These are phyloP conservation scores for Fusarium sp. DNA, from an alignment of 2,329 filamentous ascomycete genomes.

Conservation along the genomic window DNA sequence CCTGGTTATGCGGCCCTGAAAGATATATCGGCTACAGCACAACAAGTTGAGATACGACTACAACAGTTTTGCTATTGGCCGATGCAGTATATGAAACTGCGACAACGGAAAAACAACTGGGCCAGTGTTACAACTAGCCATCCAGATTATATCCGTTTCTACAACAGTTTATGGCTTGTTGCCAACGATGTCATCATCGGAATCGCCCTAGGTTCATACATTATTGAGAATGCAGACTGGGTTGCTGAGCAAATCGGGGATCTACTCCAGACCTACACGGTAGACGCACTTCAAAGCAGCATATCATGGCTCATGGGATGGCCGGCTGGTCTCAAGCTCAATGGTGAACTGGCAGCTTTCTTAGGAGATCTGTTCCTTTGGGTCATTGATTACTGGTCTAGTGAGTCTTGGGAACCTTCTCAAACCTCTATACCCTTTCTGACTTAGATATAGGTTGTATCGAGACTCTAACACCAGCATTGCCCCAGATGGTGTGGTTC, in stretches of 20 bases:
- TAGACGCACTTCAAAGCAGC: conserved; percentile 85
- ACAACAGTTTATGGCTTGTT: conserved; percentile 98
- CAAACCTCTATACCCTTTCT: background rate
- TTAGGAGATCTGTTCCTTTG: conserved; percentile 95
- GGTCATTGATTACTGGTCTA: conserved; percentile 98
- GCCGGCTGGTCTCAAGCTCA: conserved; percentile 94
- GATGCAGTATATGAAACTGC: conserved; percentile 90
- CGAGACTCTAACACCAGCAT: conserved; percentile 75
- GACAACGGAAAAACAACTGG: conserved; percentile 92
- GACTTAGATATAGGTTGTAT: conserved; percentile 71
- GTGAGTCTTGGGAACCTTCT: conserved; percentile 56
- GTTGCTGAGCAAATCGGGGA: conserved; percentile 82
- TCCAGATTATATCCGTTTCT: conserved; percentile 98
- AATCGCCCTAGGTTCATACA: conserved; percentile 94
- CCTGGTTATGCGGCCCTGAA: conserved; percentile 87
- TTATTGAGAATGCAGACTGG: conserved; percentile 91
- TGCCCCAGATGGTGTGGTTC: conserved; percentile 90
- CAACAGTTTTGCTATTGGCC: conserved; percentile 99
- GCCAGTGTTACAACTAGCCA: conserved; percentile 94
- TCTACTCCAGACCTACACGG: conserved; percentile 82
- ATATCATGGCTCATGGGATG: conserved; percentile 97
- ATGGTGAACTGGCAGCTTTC: conserved; percentile 92
- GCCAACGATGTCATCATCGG: conserved; percentile 99
- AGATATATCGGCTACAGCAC: conserved; percentile 94
- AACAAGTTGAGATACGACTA: conserved; percentile 95